Evolutionary conservation across 1,284 basidiomycete species (phyloP).

Genomic region (Moesziomyces globuligerus): DNA sequence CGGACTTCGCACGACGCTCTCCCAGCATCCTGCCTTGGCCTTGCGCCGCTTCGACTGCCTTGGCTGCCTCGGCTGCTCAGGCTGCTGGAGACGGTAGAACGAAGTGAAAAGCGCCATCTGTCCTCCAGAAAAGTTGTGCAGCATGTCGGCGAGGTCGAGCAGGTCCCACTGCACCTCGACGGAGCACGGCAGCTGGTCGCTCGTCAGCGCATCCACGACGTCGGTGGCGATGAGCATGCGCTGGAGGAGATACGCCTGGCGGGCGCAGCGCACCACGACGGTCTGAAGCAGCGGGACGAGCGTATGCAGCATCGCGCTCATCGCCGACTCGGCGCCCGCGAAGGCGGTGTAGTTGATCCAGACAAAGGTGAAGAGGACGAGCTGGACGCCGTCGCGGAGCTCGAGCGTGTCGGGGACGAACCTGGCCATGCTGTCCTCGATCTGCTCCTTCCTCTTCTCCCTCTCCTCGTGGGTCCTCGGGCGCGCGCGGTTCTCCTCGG

Average conservation of each 20-base stretch:
- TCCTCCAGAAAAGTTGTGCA: slow-evolving; percentile 16
- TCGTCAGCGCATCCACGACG: not conserved
- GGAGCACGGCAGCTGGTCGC: not conserved
- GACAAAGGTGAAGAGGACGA: slow-evolving; percentile 23
- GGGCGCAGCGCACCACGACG: slow-evolving; percentile 10
- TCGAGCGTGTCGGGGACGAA: slow-evolving; percentile 21
- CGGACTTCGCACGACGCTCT: too few relatives aligned
- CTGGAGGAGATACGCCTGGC: slow-evolving; percentile 4
- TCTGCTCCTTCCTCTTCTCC: not conserved
- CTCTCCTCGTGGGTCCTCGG: not conserved
- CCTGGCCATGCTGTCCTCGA: not conserved
- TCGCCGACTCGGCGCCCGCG: not conserved
- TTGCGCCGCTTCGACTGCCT: too few relatives aligned
- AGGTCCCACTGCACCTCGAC: slow-evolving; percentile 10
- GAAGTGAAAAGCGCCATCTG: slow-evolving; percentile 14
- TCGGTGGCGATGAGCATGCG: not conserved
- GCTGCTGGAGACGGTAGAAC: not conserved
- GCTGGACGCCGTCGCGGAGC: slow-evolving; percentile 25
- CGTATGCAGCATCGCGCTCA: slow-evolving; percentile 8
- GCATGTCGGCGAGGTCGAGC: slow-evolving; percentile 7
- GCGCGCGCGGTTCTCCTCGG: slow-evolving; percentile 12
- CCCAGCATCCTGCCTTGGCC: not conserved
- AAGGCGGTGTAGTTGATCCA: slow-evolving; percentile 34
- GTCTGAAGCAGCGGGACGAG: slow-evolving; percentile 31
- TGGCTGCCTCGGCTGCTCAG: too few relatives aligned